Conservation (phyloP, 176 grass and related monocot genomes). For the Panicum miliaceum region DNA sequence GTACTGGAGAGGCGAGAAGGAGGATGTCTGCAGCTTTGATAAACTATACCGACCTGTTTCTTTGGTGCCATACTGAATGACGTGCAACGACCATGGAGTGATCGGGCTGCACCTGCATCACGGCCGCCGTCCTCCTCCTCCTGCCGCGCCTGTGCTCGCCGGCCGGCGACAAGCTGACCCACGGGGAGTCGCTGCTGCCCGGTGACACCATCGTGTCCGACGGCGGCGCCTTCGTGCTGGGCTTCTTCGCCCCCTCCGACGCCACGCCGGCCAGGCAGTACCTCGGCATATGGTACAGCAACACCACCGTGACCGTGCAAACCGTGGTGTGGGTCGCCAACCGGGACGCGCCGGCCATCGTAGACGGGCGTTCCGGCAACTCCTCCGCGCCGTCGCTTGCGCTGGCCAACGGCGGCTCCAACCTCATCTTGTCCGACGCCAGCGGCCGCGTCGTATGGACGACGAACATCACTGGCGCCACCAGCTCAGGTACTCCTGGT, state of each 20-base stretch:
- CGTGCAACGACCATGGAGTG: conserved; percentile 23
- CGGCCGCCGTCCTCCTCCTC: not conserved
- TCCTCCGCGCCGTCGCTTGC: not conserved
- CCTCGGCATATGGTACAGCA: conserved; percentile 52
- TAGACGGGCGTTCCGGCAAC: not conserved
- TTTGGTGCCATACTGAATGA: not conserved
- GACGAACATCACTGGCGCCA: not conserved
- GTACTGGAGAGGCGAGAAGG: too few species aligned
- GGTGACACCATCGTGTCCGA: conserved; percentile 10
- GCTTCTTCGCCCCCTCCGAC: conserved; percentile 41
- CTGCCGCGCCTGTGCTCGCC: conserved; percentile 8
- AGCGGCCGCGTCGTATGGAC: conserved; percentile 36
- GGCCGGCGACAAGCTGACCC: conserved; percentile 25
- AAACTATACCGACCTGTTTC: not conserved
- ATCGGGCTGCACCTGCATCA: not conserved
- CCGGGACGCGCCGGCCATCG: not conserved
- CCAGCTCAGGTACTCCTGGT: not conserved
- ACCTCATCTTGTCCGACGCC: conserved; percentile 29
- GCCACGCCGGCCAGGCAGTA: not conserved
- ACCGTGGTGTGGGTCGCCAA: conserved; percentile 47
- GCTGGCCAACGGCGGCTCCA: conserved; percentile 2
- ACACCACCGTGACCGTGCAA: not conserved
- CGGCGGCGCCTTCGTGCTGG: conserved; percentile 31
- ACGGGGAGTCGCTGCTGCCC: conserved; percentile 12
- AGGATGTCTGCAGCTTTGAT: too few species aligned